Conservation (phyloP, 1,284 basidiomycete genomes). For the Ustilago crameri region DNA sequence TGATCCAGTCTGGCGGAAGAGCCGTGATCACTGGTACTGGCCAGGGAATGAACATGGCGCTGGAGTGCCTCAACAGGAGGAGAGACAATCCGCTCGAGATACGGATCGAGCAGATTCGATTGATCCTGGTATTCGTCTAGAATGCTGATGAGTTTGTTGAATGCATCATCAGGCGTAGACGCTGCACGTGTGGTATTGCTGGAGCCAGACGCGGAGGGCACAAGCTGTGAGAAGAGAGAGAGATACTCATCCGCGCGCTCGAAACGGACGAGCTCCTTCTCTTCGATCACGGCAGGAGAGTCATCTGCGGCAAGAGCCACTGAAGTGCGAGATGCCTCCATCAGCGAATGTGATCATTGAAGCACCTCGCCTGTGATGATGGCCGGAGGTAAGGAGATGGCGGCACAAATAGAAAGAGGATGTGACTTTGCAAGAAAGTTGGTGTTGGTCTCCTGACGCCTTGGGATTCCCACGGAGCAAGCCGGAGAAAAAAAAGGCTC, state of each 20-base stretch:
- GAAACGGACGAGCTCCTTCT: constrained; percentile 54
- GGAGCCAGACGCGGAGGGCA: constrained; percentile 1
- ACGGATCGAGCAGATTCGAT: constrained; percentile 93
- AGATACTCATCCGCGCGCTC: constrained; percentile 47
- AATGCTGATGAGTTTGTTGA: constrained; percentile 20
- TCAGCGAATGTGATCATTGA: constrained; percentile 2
- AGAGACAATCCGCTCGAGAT: constrained; percentile 81
- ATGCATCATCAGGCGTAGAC: constrained; percentile 8
- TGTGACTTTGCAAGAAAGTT: background rate
- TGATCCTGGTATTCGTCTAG: constrained; percentile 87
- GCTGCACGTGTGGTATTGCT: constrained; percentile 1
- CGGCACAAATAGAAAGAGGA: background rate
- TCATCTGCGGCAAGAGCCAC: constrained; percentile 12
- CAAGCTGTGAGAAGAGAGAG: constrained; percentile 22
- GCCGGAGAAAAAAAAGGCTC: constrained; percentile 13
- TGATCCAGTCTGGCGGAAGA: background rate
- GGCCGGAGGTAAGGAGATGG: background rate
- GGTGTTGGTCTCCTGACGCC: constrained; percentile 19
- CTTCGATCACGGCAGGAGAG: constrained; percentile 21
- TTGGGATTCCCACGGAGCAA: constrained; percentile 19
- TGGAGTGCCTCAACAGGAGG: constrained; percentile 75
- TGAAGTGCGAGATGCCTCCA: constrained; percentile 2
- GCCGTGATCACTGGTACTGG: background rate
- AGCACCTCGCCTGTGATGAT: background rate
- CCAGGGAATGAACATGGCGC: constrained; percentile 21